phyloP scores from a whole-genome alignment of 257 asterid species.

The Schizonepeta tenuifolia region DNA sequence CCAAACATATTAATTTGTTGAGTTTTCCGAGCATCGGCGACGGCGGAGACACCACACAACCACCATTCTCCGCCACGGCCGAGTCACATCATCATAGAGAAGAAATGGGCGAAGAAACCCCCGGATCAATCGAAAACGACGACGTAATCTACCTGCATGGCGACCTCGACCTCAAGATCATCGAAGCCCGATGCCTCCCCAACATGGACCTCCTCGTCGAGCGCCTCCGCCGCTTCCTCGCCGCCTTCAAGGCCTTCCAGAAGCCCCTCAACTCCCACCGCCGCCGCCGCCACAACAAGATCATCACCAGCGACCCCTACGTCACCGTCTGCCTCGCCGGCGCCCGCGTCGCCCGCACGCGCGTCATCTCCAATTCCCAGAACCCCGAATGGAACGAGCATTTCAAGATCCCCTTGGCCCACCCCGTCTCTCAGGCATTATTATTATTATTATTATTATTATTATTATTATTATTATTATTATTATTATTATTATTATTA shows the following conservation, averaged over 20 bases:
- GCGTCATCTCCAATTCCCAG: constrained; percentile 78
- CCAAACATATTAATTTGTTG: neutral
- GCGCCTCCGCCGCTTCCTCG: constrained; percentile 69
- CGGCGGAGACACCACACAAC: constrained; percentile 44
- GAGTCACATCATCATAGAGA: neutral
- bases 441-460: no score
- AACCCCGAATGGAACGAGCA: constrained; percentile 82
- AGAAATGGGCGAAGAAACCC: constrained; percentile 30
- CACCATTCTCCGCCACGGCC: constrained; percentile 47
- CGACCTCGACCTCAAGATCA: constrained; percentile 73
- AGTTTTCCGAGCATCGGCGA: constrained; percentile 20
- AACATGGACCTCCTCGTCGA: constrained; percentile 87
- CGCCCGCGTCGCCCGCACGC: constrained; percentile 83
- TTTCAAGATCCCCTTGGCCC: constrained; percentile 82
- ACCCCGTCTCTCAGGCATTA: constrained; percentile 68
- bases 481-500: no score
- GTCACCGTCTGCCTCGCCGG: constrained; percentile 83
- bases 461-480: no score
- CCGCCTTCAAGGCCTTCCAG: constrained; percentile 53
- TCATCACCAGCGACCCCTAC: constrained; percentile 94
- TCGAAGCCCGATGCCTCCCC: constrained; percentile 84
- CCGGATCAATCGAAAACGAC: neutral
- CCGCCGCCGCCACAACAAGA: constrained; percentile 39
- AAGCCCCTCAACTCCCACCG: constrained; percentile 44
- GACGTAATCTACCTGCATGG: constrained; percentile 66